Evolutionary conservation across 2,329 filamentous ascomycete genomes (phyloP).

Genomic region (Apiospora malaysiana): DNA sequence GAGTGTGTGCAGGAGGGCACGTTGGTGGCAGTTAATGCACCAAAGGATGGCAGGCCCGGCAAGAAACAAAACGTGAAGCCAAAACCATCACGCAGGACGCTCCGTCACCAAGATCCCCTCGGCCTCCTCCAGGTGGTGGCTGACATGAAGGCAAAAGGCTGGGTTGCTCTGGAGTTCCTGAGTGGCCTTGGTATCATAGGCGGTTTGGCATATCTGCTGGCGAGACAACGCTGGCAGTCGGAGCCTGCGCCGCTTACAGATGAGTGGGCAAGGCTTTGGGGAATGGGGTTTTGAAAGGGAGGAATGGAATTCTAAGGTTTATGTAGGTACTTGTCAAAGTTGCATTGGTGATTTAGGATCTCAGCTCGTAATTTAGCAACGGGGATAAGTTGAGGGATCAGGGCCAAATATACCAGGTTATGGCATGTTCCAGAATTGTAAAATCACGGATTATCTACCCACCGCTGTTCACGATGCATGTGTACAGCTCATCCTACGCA

Average conservation of each 20-base stretch:
- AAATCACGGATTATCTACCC: background rate
- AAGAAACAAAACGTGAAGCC: conserved; percentile 22
- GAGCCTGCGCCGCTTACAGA: conserved; percentile 36
- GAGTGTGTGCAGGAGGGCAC: conserved; percentile 72
- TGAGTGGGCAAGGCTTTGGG: conserved; percentile 38
- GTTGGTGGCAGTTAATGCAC: conserved; percentile 52
- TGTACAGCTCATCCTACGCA: conserved; percentile 4
- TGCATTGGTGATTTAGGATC: background rate
- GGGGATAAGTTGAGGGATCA: background rate
- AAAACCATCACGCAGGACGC: conserved; percentile 28
- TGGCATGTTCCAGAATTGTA: background rate
- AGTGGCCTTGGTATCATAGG: conserved; percentile 77
- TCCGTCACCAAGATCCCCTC: conserved; percentile 72
- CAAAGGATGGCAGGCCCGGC: conserved; percentile 11
- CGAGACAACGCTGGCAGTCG: conserved; percentile 44
- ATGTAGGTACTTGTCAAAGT: background rate
- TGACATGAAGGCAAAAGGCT: conserved; percentile 67
- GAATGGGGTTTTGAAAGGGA: conserved; percentile 32
- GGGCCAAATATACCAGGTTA: background rate
- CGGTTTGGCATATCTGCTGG: conserved; percentile 70
- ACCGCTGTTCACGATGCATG: background rate
- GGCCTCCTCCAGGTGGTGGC: conserved; percentile 75
- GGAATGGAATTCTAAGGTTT: background rate
- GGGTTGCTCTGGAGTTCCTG: conserved; percentile 73
- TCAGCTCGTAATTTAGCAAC: background rate